A percentile compares a stretch with the other conserved stretches of the same genome.
Evolutionary conservation across 495 filamentous ascomycete species (phyloP).

Genomic region (Pyrenula aspistea): DNA sequence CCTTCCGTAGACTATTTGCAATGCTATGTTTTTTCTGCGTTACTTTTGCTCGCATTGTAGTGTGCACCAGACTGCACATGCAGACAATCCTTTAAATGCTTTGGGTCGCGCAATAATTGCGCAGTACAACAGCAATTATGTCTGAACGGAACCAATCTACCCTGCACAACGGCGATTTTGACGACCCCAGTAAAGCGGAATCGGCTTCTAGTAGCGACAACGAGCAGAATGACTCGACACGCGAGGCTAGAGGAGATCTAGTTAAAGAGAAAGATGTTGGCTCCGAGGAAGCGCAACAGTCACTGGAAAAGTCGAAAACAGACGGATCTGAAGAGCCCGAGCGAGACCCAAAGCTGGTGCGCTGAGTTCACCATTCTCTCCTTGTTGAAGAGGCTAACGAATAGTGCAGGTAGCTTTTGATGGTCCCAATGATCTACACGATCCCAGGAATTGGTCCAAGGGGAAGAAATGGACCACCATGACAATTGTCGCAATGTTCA

Average conservation of each 20-base stretch:
- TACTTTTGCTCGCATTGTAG: neutral
- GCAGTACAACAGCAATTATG: neutral
- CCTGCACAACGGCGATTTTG: neutral
- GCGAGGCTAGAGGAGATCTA: neutral
- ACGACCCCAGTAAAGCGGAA: neutral
- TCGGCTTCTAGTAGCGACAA: neutral
- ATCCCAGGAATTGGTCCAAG: constrained; percentile 47
- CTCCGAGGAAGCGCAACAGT: neutral
- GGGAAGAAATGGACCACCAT: constrained; percentile 53
- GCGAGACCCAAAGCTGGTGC: neutral
- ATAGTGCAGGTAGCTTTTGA: constrained; percentile 36
- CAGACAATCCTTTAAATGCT: neutral
- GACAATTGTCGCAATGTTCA: constrained; percentile 37
- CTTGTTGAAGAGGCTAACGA: neutral
- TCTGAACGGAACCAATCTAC: neutral
- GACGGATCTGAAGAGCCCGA: neutral
- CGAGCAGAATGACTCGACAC: neutral
- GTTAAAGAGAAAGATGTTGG: neutral
- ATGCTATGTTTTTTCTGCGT: neutral
- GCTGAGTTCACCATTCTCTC: neutral
- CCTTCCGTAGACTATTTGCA: neutral
- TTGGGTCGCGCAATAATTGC: neutral
- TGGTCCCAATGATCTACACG: constrained; percentile 26
- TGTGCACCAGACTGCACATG: neutral
- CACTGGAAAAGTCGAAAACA: neutral